phyloP scores from a whole-genome alignment of 345 rosid species.

The Laguncularia racemosa region DNA sequence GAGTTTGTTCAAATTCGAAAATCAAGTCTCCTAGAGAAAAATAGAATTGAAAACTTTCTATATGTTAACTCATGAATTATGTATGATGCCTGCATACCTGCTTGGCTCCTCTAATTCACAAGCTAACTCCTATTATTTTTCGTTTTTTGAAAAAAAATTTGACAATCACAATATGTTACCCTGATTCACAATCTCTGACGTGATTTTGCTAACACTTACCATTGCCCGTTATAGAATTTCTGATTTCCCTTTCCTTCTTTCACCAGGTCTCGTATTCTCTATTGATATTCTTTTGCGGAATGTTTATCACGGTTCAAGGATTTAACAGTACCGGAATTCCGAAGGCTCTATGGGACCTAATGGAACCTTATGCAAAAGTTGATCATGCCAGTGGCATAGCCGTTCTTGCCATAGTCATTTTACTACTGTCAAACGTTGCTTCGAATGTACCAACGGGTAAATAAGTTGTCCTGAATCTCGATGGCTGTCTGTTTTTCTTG shows the following conservation, averaged over 20 bases:
- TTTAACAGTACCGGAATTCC: slow-evolving; percentile 81
- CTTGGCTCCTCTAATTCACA: too few relatives aligned
- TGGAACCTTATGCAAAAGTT: slow-evolving; percentile 61
- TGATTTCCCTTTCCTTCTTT: neutral
- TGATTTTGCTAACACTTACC: slow-evolving; percentile 32
- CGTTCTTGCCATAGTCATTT: slow-evolving; percentile 15
- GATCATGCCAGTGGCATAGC: slow-evolving; percentile 31
- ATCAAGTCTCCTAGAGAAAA: neutral
- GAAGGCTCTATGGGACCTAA: slow-evolving; percentile 49
- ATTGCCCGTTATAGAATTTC: too few relatives aligned
- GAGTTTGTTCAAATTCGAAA: neutral
- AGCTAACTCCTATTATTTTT: too few relatives aligned
- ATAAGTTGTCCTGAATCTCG: neutral
- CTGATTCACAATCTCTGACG: slow-evolving; percentile 9
- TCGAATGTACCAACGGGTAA: slow-evolving; percentile 23
- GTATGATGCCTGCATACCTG: slow-evolving; percentile 1
- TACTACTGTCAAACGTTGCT: slow-evolving; percentile 18
- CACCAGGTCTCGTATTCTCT: slow-evolving; percentile 71
- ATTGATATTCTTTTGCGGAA: slow-evolving; percentile 73
- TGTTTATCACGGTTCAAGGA: slow-evolving; percentile 74
- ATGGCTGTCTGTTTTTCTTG: too few relatives aligned
- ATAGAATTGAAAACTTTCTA: slow-evolving; percentile 28
- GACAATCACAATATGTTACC: too few relatives aligned
- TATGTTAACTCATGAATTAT: slow-evolving; percentile 9
- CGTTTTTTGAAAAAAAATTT: too few relatives aligned